phyloP scores from a whole-genome alignment of 495 filamentous ascomycete genomes.

The Pyrenula massariospora region DNA sequence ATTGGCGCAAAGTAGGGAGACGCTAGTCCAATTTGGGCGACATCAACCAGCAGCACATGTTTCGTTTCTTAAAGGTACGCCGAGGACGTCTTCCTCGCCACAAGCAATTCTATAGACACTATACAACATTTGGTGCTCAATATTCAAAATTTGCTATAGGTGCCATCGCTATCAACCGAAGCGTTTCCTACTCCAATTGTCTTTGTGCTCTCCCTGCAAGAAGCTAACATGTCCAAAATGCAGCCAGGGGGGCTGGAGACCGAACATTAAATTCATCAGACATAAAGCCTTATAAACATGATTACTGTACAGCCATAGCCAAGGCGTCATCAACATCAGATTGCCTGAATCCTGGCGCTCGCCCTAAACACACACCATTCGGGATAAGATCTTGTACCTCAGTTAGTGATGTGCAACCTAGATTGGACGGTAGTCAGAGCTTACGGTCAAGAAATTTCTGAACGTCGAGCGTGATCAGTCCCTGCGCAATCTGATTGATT shows the following conservation, averaged over 20 bases:
- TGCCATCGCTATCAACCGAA: neutral
- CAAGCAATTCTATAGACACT: too few relatives aligned
- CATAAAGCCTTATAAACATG: neutral
- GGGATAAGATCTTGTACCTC: conserved; percentile 67
- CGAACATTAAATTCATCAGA: neutral
- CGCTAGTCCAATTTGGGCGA: neutral
- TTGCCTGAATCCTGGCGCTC: conserved; percentile 65
- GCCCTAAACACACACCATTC: conserved; percentile 77
- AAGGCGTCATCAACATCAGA: conserved; percentile 92
- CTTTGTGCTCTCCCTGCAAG: neutral
- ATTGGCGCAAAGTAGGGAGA: neutral
- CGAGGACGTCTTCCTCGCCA: neutral
- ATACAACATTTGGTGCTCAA: neutral
- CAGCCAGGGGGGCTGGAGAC: neutral
- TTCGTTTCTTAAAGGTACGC: neutral
- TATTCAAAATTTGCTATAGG: neutral
- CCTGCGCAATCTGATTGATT: neutral
- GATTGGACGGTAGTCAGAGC: conserved; percentile 48
- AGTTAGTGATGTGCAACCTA: conserved; percentile 60
- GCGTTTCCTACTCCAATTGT: neutral
- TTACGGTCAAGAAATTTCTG: neutral
- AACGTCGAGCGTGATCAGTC: neutral
- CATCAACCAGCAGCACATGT: neutral
- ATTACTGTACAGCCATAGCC: conserved; percentile 56
- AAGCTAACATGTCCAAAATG: neutral